Evolutionary conservation across 2,329 filamentous ascomycete species (phyloP).

Genomic region (Zopfia rhizophila): DNA sequence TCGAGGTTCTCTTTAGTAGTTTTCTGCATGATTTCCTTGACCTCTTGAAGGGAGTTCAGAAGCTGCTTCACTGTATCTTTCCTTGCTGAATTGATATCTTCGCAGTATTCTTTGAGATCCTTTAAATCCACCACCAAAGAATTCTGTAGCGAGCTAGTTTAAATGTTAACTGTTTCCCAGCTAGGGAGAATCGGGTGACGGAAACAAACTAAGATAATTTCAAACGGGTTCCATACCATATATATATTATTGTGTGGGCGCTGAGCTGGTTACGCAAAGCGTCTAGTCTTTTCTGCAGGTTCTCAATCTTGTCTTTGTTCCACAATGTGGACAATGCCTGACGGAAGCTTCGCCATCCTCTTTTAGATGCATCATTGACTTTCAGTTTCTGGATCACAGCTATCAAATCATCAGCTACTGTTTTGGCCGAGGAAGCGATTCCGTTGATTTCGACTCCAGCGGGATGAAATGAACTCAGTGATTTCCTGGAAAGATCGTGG

Average conservation of each 20-base stretch:
- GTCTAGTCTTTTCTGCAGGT: constrained; percentile 8
- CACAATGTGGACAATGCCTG: constrained; percentile 11
- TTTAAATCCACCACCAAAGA: constrained; percentile 1
- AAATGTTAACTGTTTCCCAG: too few species aligned
- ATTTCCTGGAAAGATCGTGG: neutral
- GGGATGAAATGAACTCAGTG: neutral
- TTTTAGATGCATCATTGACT: neutral
- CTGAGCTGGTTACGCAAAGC: constrained; percentile 5
- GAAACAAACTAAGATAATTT: too few species aligned
- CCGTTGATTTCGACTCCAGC: constrained; percentile 1
- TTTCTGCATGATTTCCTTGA: too few species aligned
- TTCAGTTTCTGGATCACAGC: constrained; percentile 1
- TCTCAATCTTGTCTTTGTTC: constrained; percentile 14
- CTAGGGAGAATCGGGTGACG: too few species aligned
- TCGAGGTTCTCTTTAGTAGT: too few species aligned
- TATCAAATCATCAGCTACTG: constrained; percentile 6
- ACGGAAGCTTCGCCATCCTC: constrained; percentile 13
- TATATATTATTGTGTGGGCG: constrained; percentile 2
- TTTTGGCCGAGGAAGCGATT: constrained; percentile 7
- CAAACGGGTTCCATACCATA: constrained; percentile 12
- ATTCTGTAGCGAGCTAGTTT: neutral
- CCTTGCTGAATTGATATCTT: constrained; percentile 1
- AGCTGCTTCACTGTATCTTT: neutral
- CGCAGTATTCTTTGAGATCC: neutral
- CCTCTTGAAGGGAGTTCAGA: constrained; percentile 2